Evolutionary conservation across 164 flowering plant genomes (phyloP).

Genomic region (Aristolochia fimbriata): DNA sequence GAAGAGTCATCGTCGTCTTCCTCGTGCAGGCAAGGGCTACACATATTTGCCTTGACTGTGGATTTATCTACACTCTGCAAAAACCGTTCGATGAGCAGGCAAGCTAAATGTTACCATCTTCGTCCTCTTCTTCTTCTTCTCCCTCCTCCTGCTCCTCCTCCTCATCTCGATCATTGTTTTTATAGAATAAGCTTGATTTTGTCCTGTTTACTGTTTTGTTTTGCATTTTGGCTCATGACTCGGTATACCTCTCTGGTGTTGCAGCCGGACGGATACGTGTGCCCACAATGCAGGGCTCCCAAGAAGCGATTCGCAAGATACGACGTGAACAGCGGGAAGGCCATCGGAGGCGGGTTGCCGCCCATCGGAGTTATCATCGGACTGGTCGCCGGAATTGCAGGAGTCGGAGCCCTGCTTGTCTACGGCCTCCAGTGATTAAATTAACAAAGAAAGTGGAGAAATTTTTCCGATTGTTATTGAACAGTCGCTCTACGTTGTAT

Average conservation of each 20-base stretch:
- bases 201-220: not conserved
- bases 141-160: too few species aligned
- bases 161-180: too few species aligned
- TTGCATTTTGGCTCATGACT: not conserved
- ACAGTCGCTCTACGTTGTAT: too few species aligned
- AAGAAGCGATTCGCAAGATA: conserved; percentile 88
- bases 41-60: conserved; percentile 94
- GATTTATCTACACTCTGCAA: conserved; percentile 63
- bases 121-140: too few species aligned
- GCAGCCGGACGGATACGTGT: conserved; percentile 69
- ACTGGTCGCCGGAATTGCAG: conserved; percentile 65
- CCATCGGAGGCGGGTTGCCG: conserved; percentile 82
- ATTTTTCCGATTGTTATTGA: too few species aligned
- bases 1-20: not conserved
- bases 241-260: not conserved
- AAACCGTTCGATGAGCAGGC: conserved; percentile 96
- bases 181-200: too few species aligned
- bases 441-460: too few species aligned
- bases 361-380: conserved; percentile 86
- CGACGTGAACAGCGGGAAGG: conserved; percentile 70
- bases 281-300: conserved; percentile 93
- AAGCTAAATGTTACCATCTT: conserved; percentile 13
- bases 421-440: conserved; percentile 73
- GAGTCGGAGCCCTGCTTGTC: conserved; percentile 80
- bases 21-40: conserved; percentile 81